Conservation (phyloP, 106 monocot species). For the Platanthera guangdongensis region DNA sequence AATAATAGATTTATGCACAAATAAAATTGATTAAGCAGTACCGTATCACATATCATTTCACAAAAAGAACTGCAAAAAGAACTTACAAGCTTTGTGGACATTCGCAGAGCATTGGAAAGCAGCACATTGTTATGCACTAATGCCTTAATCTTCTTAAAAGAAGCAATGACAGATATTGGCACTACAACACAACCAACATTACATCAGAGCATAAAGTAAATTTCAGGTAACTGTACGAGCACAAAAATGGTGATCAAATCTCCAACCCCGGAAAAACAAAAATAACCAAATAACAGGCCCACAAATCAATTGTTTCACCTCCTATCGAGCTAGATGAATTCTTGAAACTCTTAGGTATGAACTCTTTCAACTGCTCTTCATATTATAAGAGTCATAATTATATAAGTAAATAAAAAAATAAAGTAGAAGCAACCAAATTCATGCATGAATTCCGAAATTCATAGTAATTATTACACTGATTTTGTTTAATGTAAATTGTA, state of each 20-base stretch:
- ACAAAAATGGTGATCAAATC: neutral
- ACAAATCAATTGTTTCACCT: neutral
- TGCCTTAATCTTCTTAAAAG: conserved; percentile 96
- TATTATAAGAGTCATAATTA: neutral
- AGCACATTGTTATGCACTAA: conserved; percentile 48
- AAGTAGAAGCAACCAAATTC: neutral
- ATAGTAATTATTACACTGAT: neutral
- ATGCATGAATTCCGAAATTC: neutral
- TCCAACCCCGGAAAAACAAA: neutral
- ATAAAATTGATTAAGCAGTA: neutral
- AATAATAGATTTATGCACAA: no score
- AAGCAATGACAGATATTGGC: conserved; percentile 77
- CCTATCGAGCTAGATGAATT: neutral
- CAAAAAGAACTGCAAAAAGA: neutral
- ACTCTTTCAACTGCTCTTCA: neutral
- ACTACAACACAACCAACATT: conserved; percentile 35
- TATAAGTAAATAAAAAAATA: neutral
- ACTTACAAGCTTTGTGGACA: conserved; percentile 90
- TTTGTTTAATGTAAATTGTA: neutral
- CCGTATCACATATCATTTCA: neutral
- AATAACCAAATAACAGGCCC: neutral
- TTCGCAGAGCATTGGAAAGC: conserved; percentile 76
- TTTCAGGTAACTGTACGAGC: neutral
- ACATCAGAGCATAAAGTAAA: neutral
- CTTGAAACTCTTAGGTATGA: neutral